Conservation (phyloP, 305 asterid genomes). For the Solanum hybrid region DNA sequence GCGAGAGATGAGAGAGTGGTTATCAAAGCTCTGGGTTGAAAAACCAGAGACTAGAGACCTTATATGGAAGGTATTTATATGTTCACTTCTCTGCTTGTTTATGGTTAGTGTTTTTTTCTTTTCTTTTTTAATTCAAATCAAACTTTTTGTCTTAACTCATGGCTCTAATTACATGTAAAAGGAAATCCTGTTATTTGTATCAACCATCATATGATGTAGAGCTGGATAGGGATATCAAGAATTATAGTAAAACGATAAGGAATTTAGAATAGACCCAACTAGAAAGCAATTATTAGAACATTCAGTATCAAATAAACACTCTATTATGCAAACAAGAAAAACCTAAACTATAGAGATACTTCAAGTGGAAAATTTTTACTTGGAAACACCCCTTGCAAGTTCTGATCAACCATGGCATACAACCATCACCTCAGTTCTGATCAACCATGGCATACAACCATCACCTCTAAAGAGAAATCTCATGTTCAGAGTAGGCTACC, state of each 20-base stretch:
- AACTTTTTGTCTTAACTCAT: not conserved
- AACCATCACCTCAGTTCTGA: not conserved
- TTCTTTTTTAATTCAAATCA: not conserved
- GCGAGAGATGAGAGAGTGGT: slow-evolving; percentile 94
- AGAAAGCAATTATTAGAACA: not conserved
- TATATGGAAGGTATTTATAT: slow-evolving; percentile 74
- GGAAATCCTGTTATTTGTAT: not conserved
- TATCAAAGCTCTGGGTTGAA: slow-evolving; percentile 72
- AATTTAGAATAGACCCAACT: not conserved
- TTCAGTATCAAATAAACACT: not conserved
- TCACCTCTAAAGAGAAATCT: not conserved
- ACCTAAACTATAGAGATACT: not conserved
- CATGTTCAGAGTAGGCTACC: not conserved
- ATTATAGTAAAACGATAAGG: not conserved
- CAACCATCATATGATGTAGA: not conserved
- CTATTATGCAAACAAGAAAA: not conserved
- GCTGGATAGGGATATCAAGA: not conserved
- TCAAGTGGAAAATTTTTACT: not conserved
- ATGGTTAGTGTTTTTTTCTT: not conserved
- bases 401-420: not conserved
- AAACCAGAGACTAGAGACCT: slow-evolving; percentile 71
- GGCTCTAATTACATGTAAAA: not conserved
- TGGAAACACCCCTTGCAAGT: not conserved
- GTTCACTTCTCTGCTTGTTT: slow-evolving; percentile 13
- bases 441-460: too few relatives aligned